phyloP scores from a whole-genome alignment of 2,329 filamentous ascomycete species.

The Dactylellina parvicollis region DNA sequence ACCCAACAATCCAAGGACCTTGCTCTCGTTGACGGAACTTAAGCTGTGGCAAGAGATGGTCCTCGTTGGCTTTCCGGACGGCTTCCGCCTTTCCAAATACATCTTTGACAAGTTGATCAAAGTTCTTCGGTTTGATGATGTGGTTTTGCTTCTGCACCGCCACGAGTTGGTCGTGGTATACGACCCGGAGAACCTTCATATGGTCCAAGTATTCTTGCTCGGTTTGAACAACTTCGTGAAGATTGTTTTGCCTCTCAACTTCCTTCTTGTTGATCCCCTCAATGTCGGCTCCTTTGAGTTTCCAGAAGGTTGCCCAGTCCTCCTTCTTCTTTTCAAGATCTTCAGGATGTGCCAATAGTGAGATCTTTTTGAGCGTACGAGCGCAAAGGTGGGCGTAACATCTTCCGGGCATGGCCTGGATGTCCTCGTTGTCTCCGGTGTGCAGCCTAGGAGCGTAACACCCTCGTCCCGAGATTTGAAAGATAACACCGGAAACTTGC shows the following conservation, averaged over 20 bases:
- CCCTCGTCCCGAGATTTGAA: conserved; percentile 88
- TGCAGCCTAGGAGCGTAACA: conserved; percentile 91
- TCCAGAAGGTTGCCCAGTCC: conserved; percentile 92
- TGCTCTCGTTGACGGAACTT: conserved; percentile 98
- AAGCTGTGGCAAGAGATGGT: conserved; percentile 87
- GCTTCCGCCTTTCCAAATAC: conserved; percentile 92
- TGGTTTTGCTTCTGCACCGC: conserved; percentile 30
- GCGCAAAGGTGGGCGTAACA: conserved; percentile 97
- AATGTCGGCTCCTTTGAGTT: conserved; percentile 78
- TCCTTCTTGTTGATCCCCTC: conserved; percentile 82
- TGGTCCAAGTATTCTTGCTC: conserved; percentile 92
- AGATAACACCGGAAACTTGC: conserved; percentile 86
- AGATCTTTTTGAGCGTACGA: conserved; percentile 92
- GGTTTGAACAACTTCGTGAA: conserved; percentile 93
- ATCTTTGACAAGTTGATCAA: conserved; percentile 80
- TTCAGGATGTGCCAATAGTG: conserved; percentile 77
- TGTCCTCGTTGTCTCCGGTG: conserved; percentile 65
- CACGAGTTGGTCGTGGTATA: conserved; percentile 87
- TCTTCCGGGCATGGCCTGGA: conserved; percentile 71
- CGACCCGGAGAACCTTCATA: conserved; percentile 81
- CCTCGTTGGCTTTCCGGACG: conserved; percentile 90
- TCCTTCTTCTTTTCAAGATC: conserved; percentile 75
- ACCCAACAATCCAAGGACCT: conserved; percentile 90
- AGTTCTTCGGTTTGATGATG: conserved; percentile 80
- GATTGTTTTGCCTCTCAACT: conserved; percentile 87